Evolutionary conservation across 148 eudicot species (phyloP).

Genomic region (Oxyria digyna): DNA sequence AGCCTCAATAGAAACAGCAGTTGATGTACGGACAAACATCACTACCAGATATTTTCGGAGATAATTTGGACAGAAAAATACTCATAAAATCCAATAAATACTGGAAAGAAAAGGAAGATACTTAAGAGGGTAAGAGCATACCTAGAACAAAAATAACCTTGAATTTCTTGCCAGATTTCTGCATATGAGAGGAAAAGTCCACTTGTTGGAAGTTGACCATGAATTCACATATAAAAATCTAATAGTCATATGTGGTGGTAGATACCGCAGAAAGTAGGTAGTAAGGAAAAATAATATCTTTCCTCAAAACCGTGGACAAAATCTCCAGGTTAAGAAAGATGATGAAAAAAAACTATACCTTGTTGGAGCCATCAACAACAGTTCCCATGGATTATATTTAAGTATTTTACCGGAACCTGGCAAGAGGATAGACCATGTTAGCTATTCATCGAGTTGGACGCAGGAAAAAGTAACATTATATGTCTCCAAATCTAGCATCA

Average conservation of each 20-base stretch:
- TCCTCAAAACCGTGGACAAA: neutral
- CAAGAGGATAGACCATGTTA: neutral
- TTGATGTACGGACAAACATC: neutral
- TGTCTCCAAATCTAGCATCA: neutral
- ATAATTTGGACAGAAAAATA: neutral
- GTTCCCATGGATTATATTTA: slow-evolving; percentile 21
- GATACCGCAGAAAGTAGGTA: neutral
- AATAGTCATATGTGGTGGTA: neutral
- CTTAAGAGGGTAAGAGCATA: slow-evolving; percentile 9
- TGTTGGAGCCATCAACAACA: slow-evolving; percentile 16
- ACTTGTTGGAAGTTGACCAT: neutral
- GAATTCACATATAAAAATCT: neutral
- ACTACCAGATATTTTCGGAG: neutral
- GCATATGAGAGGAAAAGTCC: slow-evolving; percentile 9
- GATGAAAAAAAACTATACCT: slow-evolving; percentile 1
- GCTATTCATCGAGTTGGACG: neutral
- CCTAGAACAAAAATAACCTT: slow-evolving; percentile 25
- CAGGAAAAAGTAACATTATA: neutral
- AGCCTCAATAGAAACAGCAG: neutral
- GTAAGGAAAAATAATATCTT: neutral
- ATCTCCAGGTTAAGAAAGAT: neutral
- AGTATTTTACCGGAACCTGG: neutral
- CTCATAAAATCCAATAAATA: neutral
- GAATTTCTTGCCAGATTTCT: slow-evolving; percentile 21
- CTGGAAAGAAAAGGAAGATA: neutral